Base-by-base conservation (phyloP, 202 grass and related monocot species). In the Saccharum hybrid region DNA sequence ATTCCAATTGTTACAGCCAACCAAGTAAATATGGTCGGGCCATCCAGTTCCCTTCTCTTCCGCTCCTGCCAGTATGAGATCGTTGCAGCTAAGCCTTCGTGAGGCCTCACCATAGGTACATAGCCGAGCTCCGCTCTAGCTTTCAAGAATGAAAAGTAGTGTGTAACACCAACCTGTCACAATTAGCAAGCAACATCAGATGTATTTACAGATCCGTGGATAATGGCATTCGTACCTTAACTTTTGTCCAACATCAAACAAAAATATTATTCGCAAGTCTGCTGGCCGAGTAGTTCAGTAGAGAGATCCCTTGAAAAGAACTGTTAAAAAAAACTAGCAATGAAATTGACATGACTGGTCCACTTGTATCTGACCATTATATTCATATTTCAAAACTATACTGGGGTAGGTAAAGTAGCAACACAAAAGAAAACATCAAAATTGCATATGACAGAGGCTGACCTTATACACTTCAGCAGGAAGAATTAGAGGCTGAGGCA, bases 401-500 rank as follows among this genome's bases (percentile, higher is more conserved):
- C 13, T 71, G 23, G 9, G 26, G 18, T 70, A 49, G 37, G 14
- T 48, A 76, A 86, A 70, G 59, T 70, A 22, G 56, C 5, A 78
- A 33, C 41, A 83, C 11, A 83, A 40, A 54, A 57, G 14, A 33
- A 13, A 61, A 61, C 0, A 18, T 31, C 7, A 18, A 54, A 40
- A 68, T 36, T 60, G 21, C 16, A 56, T 34, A 86, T 34, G 43
- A 38, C 13, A 68, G 7, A 77, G 62, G 52, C 75, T 60, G 30
- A 96, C 96, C 93, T 96, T 96, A 80, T 98, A 96, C 54, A 98
- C 96, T 96, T 98, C 93, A 48, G 91, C 91, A 59, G 96, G 96
- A 86, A 98, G 93, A 74, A 98, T 64, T 37, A 90, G 75, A 90
- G 96, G 96, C 64, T 84, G 81, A 77, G 89, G 93, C 66, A 94